Evolutionary conservation across 345 rosid species (phyloP).

Genomic region (Salix suchowensis): DNA sequence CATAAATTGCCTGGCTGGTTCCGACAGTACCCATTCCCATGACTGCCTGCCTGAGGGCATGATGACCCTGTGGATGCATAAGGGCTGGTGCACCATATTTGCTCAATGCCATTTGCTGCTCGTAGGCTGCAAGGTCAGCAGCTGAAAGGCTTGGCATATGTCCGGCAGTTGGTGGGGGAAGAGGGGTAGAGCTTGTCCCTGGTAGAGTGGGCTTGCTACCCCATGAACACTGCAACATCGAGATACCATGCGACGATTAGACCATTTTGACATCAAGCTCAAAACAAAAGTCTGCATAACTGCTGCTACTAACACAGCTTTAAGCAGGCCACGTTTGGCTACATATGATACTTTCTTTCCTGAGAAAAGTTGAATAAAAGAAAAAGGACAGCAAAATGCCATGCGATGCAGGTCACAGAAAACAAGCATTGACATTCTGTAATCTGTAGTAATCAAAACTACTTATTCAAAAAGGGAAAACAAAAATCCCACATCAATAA

Average conservation of each 20-base stretch:
- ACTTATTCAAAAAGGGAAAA: not conserved
- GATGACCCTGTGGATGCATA: conserved; percentile 76
- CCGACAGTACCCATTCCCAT: conserved; percentile 80
- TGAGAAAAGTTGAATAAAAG: not conserved
- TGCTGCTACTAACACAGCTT: too few species aligned
- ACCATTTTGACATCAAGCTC: not conserved
- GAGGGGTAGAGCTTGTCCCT: conserved; percentile 80
- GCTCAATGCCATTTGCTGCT: conserved; percentile 68
- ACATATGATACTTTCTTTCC: too few species aligned
- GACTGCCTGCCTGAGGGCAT: conserved; percentile 64
- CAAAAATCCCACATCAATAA: not conserved
- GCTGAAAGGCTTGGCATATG: conserved; percentile 63
- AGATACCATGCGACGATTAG: not conserved
- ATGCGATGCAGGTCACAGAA: too few species aligned
- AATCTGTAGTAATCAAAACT: not conserved
- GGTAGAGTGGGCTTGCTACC: conserved; percentile 89
- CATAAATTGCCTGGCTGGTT: conserved; percentile 73
- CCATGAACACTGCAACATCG: conserved; percentile 71
- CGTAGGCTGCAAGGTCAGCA: conserved; percentile 61
- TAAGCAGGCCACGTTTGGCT: too few species aligned
- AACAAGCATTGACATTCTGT: not conserved
- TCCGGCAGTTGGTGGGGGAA: conserved; percentile 70
- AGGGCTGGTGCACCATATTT: conserved; percentile 70
- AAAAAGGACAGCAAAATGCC: not conserved
- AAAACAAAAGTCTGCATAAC: not conserved